These are phyloP conservation scores for Cryptococcus wingfieldii DNA, from an alignment of 1,284 basidiomycete species.

Conservation along the genomic window DNA sequence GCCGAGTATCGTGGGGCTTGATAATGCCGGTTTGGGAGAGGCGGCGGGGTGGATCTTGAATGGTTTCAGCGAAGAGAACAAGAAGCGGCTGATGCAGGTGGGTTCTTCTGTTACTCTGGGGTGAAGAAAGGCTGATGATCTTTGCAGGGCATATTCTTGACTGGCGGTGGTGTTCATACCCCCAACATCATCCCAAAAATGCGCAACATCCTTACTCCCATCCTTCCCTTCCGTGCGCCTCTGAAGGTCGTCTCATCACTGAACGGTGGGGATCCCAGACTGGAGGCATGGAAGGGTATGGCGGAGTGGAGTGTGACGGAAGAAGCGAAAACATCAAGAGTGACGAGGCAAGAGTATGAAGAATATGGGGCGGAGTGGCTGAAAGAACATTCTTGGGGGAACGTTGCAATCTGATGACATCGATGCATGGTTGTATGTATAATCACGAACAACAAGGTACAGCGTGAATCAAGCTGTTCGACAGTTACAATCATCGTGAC, in stretches of 20 bases:
- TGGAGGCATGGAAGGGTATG: conserved; percentile 93
- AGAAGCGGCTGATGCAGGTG: conserved; percentile 57
- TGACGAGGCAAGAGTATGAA: conserved; percentile 76
- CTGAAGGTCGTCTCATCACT: conserved; percentile 56
- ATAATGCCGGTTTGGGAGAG: conserved; percentile 90
- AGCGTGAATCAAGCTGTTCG: neutral
- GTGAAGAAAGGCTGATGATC: neutral
- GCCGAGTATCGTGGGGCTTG: conserved; percentile 87
- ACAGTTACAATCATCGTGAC: neutral
- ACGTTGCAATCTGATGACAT: conserved; percentile 30
- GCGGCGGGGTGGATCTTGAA: conserved; percentile 79
- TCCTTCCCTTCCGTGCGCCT: conserved; percentile 76
- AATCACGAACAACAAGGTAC: neutral
- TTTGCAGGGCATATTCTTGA: conserved; percentile 79
- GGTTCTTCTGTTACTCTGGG: conserved; percentile 11
- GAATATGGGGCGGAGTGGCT: conserved; percentile 80
- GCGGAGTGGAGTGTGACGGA: conserved; percentile 67
- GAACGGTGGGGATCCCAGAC: conserved; percentile 56
- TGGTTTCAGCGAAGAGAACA: conserved; percentile 68
- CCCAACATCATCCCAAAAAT: conserved; percentile 69
- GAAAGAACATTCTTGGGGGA: conserved; percentile 54
- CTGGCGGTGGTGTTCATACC: conserved; percentile 74
- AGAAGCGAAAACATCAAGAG: conserved; percentile 58
- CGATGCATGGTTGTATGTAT: neutral
- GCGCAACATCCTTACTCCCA: conserved; percentile 65